Evolutionary conservation across 768 basidiomycete genomes (phyloP), one percentile per base, ranked within the genome.

Genomic region (Mycena vitilis): DNA sequence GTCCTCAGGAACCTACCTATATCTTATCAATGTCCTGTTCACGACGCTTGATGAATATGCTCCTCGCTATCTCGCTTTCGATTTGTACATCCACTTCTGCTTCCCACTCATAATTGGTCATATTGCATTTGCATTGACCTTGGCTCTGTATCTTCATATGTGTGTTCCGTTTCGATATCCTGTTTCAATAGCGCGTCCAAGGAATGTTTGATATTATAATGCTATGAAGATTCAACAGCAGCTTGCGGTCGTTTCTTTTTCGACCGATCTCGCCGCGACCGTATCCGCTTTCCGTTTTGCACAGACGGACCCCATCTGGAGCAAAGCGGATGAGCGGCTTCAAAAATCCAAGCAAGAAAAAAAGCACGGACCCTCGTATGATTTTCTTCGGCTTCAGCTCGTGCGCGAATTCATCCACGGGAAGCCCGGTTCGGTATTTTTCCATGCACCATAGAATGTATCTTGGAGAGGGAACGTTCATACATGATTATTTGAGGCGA

Each of bases 381-480:
- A 86, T 92, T 82, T 93, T 95, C 79, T 88, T 91, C n/a, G 91
- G 87, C 72, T 76, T 86, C 13, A 85, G 77, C 60, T 89, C 87
- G 72, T 92, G 87, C 8, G 90, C 89, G 76, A 93, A 92, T 11
- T 85, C 83, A 22, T 82, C 75, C 3, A 92, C 82, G 1, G 88
- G 80, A 34, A 81, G 73, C 1, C 87, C 89, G 60, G 81, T 81
- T 30, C 92, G 85, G 77, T 85, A 95, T 75, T 93, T 95, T 75
- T 93, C 88, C 89, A 94, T 89, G 72, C 89, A 89, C 94, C 93
- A 95, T 10, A 95, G 80, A 64, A 95, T 88, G 73, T 95, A 95
- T 75, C 94, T 18, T 22, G 34, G 25, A n/a, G n/a, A n/a, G 2
- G 54, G 2, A 48, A 48, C 44, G 34, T 16, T 34, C 5, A 53